phyloP scores from a whole-genome alignment of 306 rosid genomes.

The Trifolium repens region DNA sequence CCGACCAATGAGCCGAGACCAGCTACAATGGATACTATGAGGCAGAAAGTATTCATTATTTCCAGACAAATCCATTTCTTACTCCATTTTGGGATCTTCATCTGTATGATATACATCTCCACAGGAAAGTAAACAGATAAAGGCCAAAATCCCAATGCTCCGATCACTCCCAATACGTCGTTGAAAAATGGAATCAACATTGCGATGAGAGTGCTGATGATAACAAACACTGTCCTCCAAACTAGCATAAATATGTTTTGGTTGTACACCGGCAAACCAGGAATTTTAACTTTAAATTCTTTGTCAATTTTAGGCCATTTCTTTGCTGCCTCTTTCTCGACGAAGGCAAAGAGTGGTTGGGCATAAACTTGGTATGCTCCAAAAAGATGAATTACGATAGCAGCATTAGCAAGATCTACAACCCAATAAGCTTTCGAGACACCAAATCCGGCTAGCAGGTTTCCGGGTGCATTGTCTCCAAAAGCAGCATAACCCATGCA shows the following conservation, averaged over 20 bases:
- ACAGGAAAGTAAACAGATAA: slow-evolving; percentile 75
- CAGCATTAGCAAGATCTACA: slow-evolving; percentile 72
- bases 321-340: slow-evolving; percentile 53
- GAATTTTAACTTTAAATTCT: slow-evolving; percentile 55
- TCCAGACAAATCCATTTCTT: slow-evolving; percentile 62
- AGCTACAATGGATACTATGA: slow-evolving; percentile 58
- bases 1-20: slow-evolving; percentile 74
- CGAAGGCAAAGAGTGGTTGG: slow-evolving; percentile 76
- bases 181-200: slow-evolving; percentile 87
- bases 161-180: slow-evolving; percentile 70
- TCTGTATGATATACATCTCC: slow-evolving; percentile 77
- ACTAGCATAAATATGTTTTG: slow-evolving; percentile 59
- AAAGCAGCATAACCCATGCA: slow-evolving; percentile 85
- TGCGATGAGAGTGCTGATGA: slow-evolving; percentile 62
- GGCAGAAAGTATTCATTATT: slow-evolving; percentile 56
- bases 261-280: slow-evolving; percentile 43
- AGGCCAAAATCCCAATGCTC: slow-evolving; percentile 93
- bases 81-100: slow-evolving; percentile 77
- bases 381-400: slow-evolving; percentile 79
- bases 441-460: slow-evolving; percentile 83
- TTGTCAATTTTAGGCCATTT: slow-evolving; percentile 52
- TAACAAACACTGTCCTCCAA: slow-evolving; percentile 69
- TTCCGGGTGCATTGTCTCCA: slow-evolving; percentile 71
- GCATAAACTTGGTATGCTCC: slow-evolving; percentile 88
- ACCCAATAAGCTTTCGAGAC: slow-evolving; percentile 67